Evolutionary conservation across 2,329 filamentous ascomycete genomes (phyloP).

Genomic region (Pseudogymnoascus sp.): DNA sequence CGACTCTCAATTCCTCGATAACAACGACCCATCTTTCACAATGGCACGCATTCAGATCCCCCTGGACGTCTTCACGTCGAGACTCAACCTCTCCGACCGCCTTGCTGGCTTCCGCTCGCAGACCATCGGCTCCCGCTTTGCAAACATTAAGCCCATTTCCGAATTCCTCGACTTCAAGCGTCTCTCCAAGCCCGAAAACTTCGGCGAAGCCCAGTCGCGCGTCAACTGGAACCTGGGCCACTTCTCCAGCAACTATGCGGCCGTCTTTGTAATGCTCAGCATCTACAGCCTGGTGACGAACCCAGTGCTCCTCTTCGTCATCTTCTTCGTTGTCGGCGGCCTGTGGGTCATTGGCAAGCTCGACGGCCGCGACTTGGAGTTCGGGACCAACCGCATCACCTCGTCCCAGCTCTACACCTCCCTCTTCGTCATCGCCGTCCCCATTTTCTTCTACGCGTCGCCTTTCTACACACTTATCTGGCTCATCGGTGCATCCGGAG

Average conservation of each 20-base stretch:
- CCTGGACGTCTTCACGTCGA: conserved; percentile 81
- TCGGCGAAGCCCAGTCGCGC: conserved; percentile 78
- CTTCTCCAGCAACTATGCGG: conserved; percentile 97
- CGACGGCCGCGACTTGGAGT: conserved; percentile 76
- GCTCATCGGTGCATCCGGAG: conserved; percentile 91
- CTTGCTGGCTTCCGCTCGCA: conserved; percentile 77
- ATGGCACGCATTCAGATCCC: conserved; percentile 93
- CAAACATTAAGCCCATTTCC: conserved; percentile 81
- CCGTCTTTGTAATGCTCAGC: conserved; percentile 88
- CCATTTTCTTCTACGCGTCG: conserved; percentile 76
- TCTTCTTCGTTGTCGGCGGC: conserved; percentile 75
- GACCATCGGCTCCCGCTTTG: conserved; percentile 72
- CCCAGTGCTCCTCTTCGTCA: conserved; percentile 78
- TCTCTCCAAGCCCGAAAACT: conserved; percentile 87
- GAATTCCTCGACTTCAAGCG: conserved; percentile 97
- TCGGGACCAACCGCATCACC: conserved; percentile 74
- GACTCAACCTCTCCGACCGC: conserved; percentile 76
- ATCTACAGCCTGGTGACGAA: conserved; percentile 94
- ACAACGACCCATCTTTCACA: conserved; percentile 19
- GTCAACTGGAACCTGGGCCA: conserved; percentile 96
- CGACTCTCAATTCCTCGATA: neutral
- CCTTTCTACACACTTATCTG: conserved; percentile 81
- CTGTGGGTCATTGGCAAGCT: conserved; percentile 90
- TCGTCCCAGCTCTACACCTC: conserved; percentile 91
- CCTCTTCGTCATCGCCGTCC: conserved; percentile 73